Base-by-base conservation (phyloP, 257 asterid species). In the Scutellaria galericulata region DNA sequence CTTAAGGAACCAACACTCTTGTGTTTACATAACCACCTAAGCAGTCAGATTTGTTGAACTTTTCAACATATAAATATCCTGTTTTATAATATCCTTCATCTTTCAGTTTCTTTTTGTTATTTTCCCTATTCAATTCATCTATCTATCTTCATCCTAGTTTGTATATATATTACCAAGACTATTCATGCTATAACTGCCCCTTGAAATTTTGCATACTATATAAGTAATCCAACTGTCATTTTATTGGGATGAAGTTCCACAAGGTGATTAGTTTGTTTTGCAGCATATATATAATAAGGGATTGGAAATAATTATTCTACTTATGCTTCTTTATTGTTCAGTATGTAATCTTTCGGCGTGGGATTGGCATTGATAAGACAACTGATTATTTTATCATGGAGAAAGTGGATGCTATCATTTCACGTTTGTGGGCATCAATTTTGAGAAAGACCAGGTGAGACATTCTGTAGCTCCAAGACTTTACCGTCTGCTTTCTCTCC, bases 311-410 rank as follows among this genome's bases (percentile, higher is more conserved):
- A 67, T 65, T 65, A 74, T 53, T 77, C 74, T 53, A 74, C 75
- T 76, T 61, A 62, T 57, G 44, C 24, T 54, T 64, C 41, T 47
- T 76, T 66, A 73, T 42, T n/a, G 41, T 65, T 64, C 77, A 94
- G 99, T 94, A 91, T 73, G 82, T 91, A 68, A 90, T 94, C 78
- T 91, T 94, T 83, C 88, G 98, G 74, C 96, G 97, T 42, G 99
- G 99, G 83, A 87, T 94, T 86, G 99, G 99, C 73, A 68, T 91
- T 63, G 99, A 94, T 78, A 85, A 73, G 82, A 91, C 98, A 31
- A 84, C 90, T 70, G 97, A 87, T 83, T 89, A 84, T 79, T 94
- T 94, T 84, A 64, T 91, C 85, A 70, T 94, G 98, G 99, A 94
- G 90, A 94, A 94, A 82, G 92, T 94, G 74, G 99, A 94, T 73